phyloP scores from a whole-genome alignment of 129 eudicot species.

The Deinandra increscens region DNA sequence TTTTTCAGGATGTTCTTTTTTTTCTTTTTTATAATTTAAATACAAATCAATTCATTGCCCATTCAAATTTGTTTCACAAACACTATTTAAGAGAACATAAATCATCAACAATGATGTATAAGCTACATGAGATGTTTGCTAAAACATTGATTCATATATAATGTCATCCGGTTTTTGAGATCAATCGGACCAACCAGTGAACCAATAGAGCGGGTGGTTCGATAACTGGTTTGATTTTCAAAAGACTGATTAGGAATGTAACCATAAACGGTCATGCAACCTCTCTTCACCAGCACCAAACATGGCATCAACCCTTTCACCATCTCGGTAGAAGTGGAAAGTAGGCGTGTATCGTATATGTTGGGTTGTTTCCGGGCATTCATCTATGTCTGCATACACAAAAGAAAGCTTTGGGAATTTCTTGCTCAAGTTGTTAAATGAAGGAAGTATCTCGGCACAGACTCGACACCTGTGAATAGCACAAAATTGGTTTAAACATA shows the following conservation, averaged over 20 bases:
- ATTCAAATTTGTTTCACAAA: too few species aligned
- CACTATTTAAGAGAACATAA: too few species aligned
- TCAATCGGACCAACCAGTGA: too few species aligned
- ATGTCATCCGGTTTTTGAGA: too few species aligned
- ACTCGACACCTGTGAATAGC: conserved; percentile 65
- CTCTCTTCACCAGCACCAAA: conserved; percentile 94
- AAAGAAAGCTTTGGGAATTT: conserved; percentile 72
- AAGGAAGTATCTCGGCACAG: conserved; percentile 74
- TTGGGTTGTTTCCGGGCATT: conserved; percentile 87
- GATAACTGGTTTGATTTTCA: too few species aligned
- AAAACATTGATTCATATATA: too few species aligned
- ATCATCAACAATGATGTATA: too few species aligned
- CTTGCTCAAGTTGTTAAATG: conserved; percentile 58
- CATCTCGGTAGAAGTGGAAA: conserved; percentile 86
- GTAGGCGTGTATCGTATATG: conserved; percentile 90
- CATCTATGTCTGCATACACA: conserved; percentile 85
- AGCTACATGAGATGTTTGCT: too few species aligned
- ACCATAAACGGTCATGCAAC: conserved; percentile 84
- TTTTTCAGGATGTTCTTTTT: too few species aligned
- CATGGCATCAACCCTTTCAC: conserved; percentile 93
- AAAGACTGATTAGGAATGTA: conserved; percentile 50
- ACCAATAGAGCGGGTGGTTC: too few species aligned
- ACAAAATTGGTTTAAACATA: neutral
- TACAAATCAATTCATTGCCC: too few species aligned
- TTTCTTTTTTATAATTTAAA: too few species aligned